Evolutionary conservation across 2,329 filamentous ascomycete species (phyloP), one percentile per base, ranked within the genome.

Genomic region (Colletotrichum lentis): DNA sequence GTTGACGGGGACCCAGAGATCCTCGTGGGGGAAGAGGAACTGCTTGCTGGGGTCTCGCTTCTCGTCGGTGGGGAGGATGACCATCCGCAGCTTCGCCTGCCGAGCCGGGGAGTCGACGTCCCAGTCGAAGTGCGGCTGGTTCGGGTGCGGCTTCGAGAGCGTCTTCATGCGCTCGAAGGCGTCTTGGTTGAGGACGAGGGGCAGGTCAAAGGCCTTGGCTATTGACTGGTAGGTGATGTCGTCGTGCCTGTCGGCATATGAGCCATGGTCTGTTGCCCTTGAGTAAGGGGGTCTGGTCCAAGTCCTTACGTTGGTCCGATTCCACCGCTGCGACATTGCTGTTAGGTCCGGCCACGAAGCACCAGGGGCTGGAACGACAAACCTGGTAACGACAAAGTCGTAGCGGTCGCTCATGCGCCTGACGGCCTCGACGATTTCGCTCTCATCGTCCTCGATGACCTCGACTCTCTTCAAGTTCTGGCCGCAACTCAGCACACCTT

Each of bases 201-300:
- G 87, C 8, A 97, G 84, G 50, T 83, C 81, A 77, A 97, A 98
- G 8, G 94, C 96, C 77, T 93, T 94, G 71, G 93, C 94, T 77
- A 99, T 96, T 46, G 93, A 95, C 76, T 92, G 85, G 81, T 99
- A 99, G 31, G 96, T 98, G 73, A 98, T 98, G 77, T 99, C 96
- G 79, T 99, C 96, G 82, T 98, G 95, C 64, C 93, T 96, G 73
- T 50, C 4, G 14, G 24, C 24, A 11, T n/a, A 39, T 69, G 43
- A 69, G 55, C 49, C 6, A 50, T 50, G 27, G n/a, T 41, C 44
- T 47, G 2, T 14, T 14, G 1, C 8, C 14, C 8, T 46, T 46
- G 8, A 1, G 4, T 6, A 16, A 24, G 14, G 11, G 2, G 24
- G 20, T 60, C 64, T n/a, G 31, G 10, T 35, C 27, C 3, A 27